Evolutionary conservation across 2,329 filamentous ascomycete genomes (phyloP).

Genomic region (Arthroderma uncinatum): DNA sequence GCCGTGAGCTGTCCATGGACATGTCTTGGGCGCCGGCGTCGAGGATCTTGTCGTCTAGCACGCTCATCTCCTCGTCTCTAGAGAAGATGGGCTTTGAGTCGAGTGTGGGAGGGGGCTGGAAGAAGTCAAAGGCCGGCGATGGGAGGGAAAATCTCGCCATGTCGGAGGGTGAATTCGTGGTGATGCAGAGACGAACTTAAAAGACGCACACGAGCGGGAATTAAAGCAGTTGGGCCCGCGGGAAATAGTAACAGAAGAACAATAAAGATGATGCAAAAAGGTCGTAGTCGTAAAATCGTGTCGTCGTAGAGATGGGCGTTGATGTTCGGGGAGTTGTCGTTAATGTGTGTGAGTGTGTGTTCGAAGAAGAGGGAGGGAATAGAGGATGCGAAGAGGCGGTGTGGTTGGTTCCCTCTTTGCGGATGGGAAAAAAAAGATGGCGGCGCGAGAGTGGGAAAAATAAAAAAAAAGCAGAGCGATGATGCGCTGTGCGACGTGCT

Average conservation of each 20-base stretch:
- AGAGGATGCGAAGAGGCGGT: conserved; percentile 9
- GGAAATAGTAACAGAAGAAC: not conserved
- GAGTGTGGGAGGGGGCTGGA: conserved; percentile 34
- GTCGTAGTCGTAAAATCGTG: conserved; percentile 4
- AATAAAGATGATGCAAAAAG: conserved; percentile 3
- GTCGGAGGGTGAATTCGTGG: conserved; percentile 17
- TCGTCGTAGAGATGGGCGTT: conserved; percentile 2
- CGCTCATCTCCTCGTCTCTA: conserved; percentile 44
- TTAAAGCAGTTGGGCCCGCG: not conserved
- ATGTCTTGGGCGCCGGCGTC: conserved; percentile 41
- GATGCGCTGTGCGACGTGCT: conserved; percentile 10
- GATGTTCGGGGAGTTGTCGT: conserved; percentile 5
- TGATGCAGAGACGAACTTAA: conserved; percentile 14
- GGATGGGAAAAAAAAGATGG: not conserved
- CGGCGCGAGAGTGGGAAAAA: too few relatives aligned
- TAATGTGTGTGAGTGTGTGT: conserved; percentile 10
- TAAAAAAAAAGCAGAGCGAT: conserved; percentile 3
- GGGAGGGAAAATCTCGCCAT: conserved; percentile 38
- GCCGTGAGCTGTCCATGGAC: conserved; percentile 34
- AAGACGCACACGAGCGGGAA: conserved; percentile 6
- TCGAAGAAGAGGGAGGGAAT: conserved; percentile 9
- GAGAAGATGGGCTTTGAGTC: conserved; percentile 32
- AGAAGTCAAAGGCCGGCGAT: conserved; percentile 30
- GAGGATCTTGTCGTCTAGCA: conserved; percentile 40
- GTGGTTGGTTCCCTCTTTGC: conserved; percentile 1